Conservation (phyloP, 2,329 filamentous ascomycete species). For the Fusarium sp. region DNA sequence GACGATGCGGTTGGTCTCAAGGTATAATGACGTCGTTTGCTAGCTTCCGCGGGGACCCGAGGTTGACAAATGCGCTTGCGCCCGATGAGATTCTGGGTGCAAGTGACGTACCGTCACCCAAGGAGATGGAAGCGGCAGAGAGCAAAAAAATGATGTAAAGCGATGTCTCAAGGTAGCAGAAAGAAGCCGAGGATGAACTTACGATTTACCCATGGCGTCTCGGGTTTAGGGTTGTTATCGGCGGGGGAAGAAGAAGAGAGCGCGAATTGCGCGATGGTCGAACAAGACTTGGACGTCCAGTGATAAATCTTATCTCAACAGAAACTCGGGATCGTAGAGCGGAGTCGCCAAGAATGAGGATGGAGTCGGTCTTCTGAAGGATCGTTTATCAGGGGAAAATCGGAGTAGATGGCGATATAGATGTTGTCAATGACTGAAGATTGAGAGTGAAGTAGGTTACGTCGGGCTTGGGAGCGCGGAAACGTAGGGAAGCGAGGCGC, state of each 20-base stretch:
- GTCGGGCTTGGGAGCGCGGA: conserved; percentile 37
- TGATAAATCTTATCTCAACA: conserved; percentile 16
- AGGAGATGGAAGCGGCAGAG: conserved; percentile 1
- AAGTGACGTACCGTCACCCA: conserved; percentile 24
- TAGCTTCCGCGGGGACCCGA: conserved; percentile 38
- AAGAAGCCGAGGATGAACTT: conserved; percentile 51
- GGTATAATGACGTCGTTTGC: conserved; percentile 45
- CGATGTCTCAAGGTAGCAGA: neutral
- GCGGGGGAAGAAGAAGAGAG: conserved; percentile 29
- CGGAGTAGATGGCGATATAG: conserved; percentile 8
- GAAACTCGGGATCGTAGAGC: conserved; percentile 19
- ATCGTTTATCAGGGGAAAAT: conserved; percentile 23
- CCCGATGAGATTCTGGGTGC: conserved; percentile 27
- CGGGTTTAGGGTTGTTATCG: conserved; percentile 24
- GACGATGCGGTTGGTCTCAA: conserved; percentile 16
- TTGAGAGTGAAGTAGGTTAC: conserved; percentile 25
- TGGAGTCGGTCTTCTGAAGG: neutral
- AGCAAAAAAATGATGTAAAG: neutral
- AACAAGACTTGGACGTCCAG: conserved; percentile 20
- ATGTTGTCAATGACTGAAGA: conserved; percentile 17
- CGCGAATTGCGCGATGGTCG: conserved; percentile 47
- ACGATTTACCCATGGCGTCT: conserved; percentile 66
- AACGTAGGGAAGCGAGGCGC: conserved; percentile 31
- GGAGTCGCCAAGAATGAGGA: conserved; percentile 1
- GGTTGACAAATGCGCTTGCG: conserved; percentile 41